Evolutionary conservation across 2,329 filamentous ascomycete genomes (phyloP), one percentile per base, ranked within the genome.

Genomic region (Xylariaceae sp.): DNA sequence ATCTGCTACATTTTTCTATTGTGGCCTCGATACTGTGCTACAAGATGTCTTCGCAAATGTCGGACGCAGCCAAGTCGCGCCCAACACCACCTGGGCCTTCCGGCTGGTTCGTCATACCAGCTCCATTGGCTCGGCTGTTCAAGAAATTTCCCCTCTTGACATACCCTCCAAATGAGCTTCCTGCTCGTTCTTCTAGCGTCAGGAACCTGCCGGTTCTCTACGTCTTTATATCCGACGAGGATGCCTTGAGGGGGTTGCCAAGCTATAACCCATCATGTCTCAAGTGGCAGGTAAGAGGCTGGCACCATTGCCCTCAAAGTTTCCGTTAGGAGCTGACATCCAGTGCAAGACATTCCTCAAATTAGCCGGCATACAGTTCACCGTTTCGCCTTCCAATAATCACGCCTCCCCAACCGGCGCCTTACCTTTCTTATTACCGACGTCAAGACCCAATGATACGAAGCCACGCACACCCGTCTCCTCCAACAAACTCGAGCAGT

Each of bases 241-340:
- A 80, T 54, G 85, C 81, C 26, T 62, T 64, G 42, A 59, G 60
- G 30, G 81, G 81, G 4, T 67, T 71, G 22, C 86, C 89, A 19
- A 94, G 88, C 50, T 95, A 85, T 68, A 97, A 97, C 62, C 93
- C 93, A 9, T 81, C 83, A 44, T 98, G 93, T 70, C 72, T 97
- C 58, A 95, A 91, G 71, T 97, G 89, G 89, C 93, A 97, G 86
- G 89, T 91, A 56, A 52, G 79, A 63, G 37, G 8, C 24, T 9
- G 24, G 15, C 24, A 37, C 17, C 12, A 36, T 19, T 39, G 38
- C 11, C 22, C 4, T 18, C 44, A 36, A 8, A n/a, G 29, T 13
- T 19, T 15, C 36, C 31, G n/a, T n/a, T n/a, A n/a, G n/a, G n/a
- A 26, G 18, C 38, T 37, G 17, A 51, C 38, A 16, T 19, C 31